Conservation (phyloP, 192 early-diverging fungal genomes). For the Coemansia sp. region DNA sequence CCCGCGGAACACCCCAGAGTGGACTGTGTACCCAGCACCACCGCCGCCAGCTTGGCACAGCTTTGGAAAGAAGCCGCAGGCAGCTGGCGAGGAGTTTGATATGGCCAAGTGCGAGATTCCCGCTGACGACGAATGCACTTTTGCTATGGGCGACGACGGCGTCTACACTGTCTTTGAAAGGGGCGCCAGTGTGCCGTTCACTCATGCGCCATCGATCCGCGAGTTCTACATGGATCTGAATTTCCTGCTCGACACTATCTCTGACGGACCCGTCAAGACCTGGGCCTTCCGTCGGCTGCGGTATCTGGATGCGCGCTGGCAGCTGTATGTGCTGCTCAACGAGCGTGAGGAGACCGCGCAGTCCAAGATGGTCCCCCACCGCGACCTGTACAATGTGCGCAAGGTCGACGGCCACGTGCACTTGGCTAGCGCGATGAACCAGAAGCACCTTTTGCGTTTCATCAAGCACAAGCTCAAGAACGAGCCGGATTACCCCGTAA, state of each 20-base stretch:
- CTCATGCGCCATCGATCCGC: constrained; percentile 66
- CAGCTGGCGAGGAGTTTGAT: background rate
- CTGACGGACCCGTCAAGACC: constrained; percentile 90
- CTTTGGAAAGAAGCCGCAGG: constrained; percentile 18
- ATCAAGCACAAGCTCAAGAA: constrained; percentile 90
- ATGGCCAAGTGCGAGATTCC: background rate
- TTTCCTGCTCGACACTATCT: constrained; percentile 72
- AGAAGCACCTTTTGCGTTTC: constrained; percentile 93
- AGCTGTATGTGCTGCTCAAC: constrained; percentile 89
- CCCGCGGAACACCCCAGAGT: constrained; percentile 77
- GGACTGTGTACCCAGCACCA: constrained; percentile 86
- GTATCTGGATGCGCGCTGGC: constrained; percentile 92
- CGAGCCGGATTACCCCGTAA: constrained; percentile 75
- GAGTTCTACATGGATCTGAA: constrained; percentile 90
- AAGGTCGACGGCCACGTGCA: constrained; percentile 98
- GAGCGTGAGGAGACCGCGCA: constrained; percentile 96
- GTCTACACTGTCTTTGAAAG: constrained; percentile 62
- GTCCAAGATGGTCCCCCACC: constrained; percentile 88
- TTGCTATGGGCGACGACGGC: constrained; percentile 62
- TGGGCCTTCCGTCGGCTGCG: constrained; percentile 88
- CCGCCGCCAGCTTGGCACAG: constrained; percentile 73
- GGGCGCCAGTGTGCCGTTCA: constrained; percentile 34
- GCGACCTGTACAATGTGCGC: constrained; percentile 97
- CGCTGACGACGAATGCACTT: constrained; percentile 15
- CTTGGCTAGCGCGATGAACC: constrained; percentile 92